Evolutionary conservation across 208 protist species (phyloP).

Genomic region (Trypanosoma congolense): DNA sequence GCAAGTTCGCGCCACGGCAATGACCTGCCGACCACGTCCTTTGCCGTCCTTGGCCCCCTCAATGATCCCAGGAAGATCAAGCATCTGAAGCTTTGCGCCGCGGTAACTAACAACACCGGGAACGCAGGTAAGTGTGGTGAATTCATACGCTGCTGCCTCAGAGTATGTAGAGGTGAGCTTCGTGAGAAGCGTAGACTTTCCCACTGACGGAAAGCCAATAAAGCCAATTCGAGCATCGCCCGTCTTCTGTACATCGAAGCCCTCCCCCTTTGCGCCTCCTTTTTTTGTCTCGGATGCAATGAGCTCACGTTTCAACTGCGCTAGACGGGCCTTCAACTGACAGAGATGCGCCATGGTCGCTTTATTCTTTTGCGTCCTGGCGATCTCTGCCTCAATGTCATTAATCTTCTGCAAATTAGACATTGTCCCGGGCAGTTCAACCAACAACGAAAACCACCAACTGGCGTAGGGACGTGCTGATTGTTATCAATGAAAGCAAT

Average conservation of each 20-base stretch:
- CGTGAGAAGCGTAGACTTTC: slow-evolving; percentile 96
- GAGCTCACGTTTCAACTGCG: slow-evolving; percentile 96
- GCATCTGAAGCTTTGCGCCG: slow-evolving; percentile 92
- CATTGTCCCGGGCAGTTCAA: slow-evolving; percentile 22
- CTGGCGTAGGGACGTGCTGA: too few relatives aligned
- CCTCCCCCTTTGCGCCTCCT: slow-evolving; percentile 88
- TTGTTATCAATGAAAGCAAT: too few relatives aligned
- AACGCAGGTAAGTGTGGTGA: slow-evolving; percentile 98
- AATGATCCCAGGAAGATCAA: slow-evolving; percentile 98
- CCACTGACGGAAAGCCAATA: slow-evolving; percentile 97
- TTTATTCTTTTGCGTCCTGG: slow-evolving; percentile 98
- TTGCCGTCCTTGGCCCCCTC: slow-evolving; percentile 99
- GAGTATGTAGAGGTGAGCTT: slow-evolving; percentile 97
- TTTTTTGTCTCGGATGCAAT: slow-evolving; percentile 88
- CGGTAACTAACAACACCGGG: slow-evolving; percentile 95
- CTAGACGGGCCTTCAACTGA: slow-evolving; percentile 97
- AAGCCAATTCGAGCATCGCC: slow-evolving; percentile 95
- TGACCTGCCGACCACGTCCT: slow-evolving; percentile 98
- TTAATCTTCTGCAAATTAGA: slow-evolving; percentile 90
- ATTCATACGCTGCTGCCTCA: slow-evolving; percentile 98
- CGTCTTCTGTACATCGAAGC: slow-evolving; percentile 98
- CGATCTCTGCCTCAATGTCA: slow-evolving; percentile 97
- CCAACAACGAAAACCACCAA: too few relatives aligned
- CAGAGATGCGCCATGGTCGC: slow-evolving; percentile 96
- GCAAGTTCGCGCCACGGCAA: slow-evolving; percentile 95